Evolutionary conservation across 1,284 basidiomycete species (phyloP).

Genomic region (Ustilago tritici): DNA sequence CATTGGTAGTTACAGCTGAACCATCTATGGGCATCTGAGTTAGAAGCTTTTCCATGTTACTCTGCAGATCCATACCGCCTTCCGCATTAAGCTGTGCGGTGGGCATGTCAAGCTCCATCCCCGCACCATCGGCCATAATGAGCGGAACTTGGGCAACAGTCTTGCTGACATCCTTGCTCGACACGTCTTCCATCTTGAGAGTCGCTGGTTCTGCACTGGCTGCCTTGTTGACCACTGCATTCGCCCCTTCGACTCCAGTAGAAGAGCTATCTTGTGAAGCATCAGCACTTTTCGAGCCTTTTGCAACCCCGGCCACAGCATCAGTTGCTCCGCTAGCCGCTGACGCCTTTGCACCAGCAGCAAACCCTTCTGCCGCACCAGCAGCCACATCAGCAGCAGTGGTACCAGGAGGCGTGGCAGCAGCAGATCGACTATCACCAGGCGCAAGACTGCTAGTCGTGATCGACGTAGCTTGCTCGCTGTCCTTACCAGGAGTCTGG

Average conservation of each 20-base stretch:
- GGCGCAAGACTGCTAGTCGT: slow-evolving; percentile 46
- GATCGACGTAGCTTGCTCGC: slow-evolving; percentile 43
- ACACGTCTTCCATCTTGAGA: slow-evolving; percentile 25
- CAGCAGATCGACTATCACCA: slow-evolving; percentile 46
- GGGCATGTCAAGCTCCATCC: slow-evolving; percentile 32
- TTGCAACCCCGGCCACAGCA: background rate
- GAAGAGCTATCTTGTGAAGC: slow-evolving; percentile 1
- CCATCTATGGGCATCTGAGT: slow-evolving; percentile 28
- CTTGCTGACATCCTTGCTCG: slow-evolving; percentile 4
- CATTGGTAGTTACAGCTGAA: slow-evolving; percentile 3
- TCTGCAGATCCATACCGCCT: slow-evolving; percentile 18
- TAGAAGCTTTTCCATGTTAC: slow-evolving; percentile 41
- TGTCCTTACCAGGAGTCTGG: slow-evolving; percentile 43
- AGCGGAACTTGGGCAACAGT: slow-evolving; percentile 19
- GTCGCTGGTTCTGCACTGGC: background rate
- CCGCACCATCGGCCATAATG: slow-evolving; percentile 23
- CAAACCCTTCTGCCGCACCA: slow-evolving; percentile 2
- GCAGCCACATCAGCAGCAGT: slow-evolving; percentile 2
- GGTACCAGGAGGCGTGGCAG: slow-evolving; percentile 23
- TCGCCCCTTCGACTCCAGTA: background rate
- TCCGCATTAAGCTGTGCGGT: slow-evolving; percentile 22
- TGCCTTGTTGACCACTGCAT: background rate
- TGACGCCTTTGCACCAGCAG: background rate
- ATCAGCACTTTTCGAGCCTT: background rate
- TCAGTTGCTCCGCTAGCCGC: background rate